Percentiles rank a stretch among this genome's conserved stretches.
phyloP scores from a whole-genome alignment of 2,329 filamentous ascomycete genomes.

The Cadophora sp. region DNA sequence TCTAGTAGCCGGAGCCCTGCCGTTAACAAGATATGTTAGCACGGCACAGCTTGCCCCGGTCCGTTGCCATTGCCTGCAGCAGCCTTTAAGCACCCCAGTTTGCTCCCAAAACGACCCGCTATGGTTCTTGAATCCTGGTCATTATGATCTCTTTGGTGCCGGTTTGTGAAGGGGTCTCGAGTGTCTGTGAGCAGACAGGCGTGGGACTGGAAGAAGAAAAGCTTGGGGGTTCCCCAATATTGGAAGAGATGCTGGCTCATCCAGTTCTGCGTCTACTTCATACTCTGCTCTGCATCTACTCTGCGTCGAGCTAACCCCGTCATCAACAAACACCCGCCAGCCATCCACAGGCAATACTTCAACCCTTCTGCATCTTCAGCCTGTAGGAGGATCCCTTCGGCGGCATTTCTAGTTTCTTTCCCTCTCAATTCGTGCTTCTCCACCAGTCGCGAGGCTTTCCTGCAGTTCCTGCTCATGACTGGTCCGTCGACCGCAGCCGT shows the following conservation, averaged over 20 bases:
- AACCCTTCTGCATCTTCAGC: slow-evolving; percentile 25
- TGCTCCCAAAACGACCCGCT: slow-evolving; percentile 33
- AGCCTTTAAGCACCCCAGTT: slow-evolving; percentile 21
- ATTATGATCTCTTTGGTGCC: slow-evolving; percentile 12
- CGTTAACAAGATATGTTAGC: slow-evolving; percentile 7
- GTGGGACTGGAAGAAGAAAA: slow-evolving; percentile 38
- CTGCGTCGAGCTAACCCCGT: slow-evolving; percentile 36
- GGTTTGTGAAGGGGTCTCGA: slow-evolving; percentile 21
- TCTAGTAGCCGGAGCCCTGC: slow-evolving; percentile 10
- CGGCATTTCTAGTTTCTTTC: slow-evolving; percentile 24
- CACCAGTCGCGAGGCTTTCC: slow-evolving; percentile 35
- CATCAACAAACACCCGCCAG: slow-evolving; percentile 36
- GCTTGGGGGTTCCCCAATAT: slow-evolving; percentile 35
- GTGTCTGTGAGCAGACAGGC: slow-evolving; percentile 39
- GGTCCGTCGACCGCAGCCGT: slow-evolving; percentile 34
- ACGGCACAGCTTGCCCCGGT: slow-evolving; percentile 2
- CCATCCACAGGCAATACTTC: slow-evolving; percentile 27
- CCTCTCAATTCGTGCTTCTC: slow-evolving; percentile 31
- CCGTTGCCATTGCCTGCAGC: slow-evolving; percentile 14
- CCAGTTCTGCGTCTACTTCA: slow-evolving; percentile 8
- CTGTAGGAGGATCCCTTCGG: slow-evolving; percentile 30
- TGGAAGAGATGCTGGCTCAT: slow-evolving; percentile 20
- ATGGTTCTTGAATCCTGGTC: slow-evolving; percentile 32
- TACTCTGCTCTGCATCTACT: slow-evolving; percentile 3
- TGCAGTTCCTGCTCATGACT: slow-evolving; percentile 34